Evolutionary conservation across 345 rosid genomes (phyloP), one percentile per base, ranked within the genome.

Genomic region (Lepidium aucheri): DNA sequence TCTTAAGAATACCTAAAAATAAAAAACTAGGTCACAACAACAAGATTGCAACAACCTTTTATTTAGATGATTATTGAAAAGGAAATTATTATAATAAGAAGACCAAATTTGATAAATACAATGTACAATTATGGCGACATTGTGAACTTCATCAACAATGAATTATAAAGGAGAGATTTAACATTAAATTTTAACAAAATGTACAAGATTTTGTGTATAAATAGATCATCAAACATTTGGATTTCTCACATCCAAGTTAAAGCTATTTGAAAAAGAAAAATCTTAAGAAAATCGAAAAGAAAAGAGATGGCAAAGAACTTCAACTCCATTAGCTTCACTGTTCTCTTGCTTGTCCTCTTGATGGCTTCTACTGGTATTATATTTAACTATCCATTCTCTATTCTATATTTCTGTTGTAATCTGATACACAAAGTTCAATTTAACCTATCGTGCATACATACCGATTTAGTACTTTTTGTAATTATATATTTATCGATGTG

Each of bases 51-150:
- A 26, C 5, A 6, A 26, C 4, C 30, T 26, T 26, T 5, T 6
- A 0, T 26, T 26, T 26, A 26, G 6, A 5, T 26, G 5, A 26
- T 26, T 26, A 26, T 26, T 26, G 5, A 26, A 4, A 26, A 26
- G 5, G 4, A 26, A 4, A 4, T 26, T 4, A 26, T 26, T 26
- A 26, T 26, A 26, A 4, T 3, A 26, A 26, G 30, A 26, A 4
- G 6, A 24, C 6, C 30, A 26, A 26, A 26, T 20, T 20, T 20
- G 2, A 20, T 20, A 20, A 26, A 4, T 26, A 26, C 45, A 20
- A 18, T 46, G 34, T 4, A 49, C 24, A 49, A 63, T 49, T 49
- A 46, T 63, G 68, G 57, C 57, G 46, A 63, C 68, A 63, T 18
- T 45, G 49, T 63, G 45, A 49, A 63, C 22, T 47, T 47, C 30